Base-by-base conservation (phyloP, 1,284 basidiomycete genomes). In the Sporisorium exsertum region DNA sequence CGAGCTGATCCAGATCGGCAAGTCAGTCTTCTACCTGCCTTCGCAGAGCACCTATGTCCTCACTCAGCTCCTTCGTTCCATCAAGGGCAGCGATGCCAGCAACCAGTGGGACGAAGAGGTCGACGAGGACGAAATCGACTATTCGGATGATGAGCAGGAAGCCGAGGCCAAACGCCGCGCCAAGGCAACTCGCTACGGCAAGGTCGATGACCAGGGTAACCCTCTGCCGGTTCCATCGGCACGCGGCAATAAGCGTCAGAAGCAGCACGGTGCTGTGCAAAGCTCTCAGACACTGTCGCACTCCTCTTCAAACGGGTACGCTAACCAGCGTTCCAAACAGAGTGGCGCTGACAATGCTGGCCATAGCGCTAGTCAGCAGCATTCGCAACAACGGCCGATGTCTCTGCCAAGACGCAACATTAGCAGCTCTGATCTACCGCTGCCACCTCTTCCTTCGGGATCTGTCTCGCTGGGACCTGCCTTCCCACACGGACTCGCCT, bases 61-160 rank as follows among this genome's bases (percentile, higher is more conserved):
- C 81, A 88, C 94, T 12, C 87, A 88, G 49, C 89, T 90, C 55
- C 88, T 95, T 42, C 77, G 80, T 26, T 84, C 86, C 7, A 87
- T 86, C 27, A 94, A 91, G 81, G 94, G 94, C 42, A 94, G 92
- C 79, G 94, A 95, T 78, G 94, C 94, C n/a, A 94, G 93, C 83
- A 95, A 95, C 84, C 88, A 94, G 8, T 90, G 93, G 78, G 94
- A 95, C 79, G 94, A 95, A 86, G 94, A 95, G 81, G 91, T 92
- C 1, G 92, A 88, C 3, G 93, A 92, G 15, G 90, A 93, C 61
- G 94, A 95, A 80, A 81, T 93, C 20, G 94, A 95, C 79, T 96
- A 94, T 82, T 94, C 92, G 6, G 94, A 96, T 70, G 94, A 96
- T 77, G 94, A 96, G 83, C 89, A 91, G 60, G 94, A 96, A 83